A percentile compares a stretch with the other conserved stretches of the same genome.
Conservation (phyloP, 2,329 filamentous ascomycete species). For the Emergomyces africanus region DNA sequence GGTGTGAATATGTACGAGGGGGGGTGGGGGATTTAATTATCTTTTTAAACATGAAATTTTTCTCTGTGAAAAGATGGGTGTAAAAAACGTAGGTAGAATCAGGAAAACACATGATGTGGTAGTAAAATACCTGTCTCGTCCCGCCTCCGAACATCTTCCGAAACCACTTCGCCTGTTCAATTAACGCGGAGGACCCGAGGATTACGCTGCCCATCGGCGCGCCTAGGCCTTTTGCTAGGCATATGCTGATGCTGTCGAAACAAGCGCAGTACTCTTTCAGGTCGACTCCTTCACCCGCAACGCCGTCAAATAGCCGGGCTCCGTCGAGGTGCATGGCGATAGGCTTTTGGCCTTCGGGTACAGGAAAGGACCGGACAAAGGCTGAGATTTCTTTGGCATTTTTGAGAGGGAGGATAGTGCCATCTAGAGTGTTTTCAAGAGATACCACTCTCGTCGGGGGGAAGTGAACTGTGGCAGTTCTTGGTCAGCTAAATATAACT, state of each 20-base stretch:
- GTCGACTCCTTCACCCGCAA: conserved; percentile 13
- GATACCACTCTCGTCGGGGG: conserved; percentile 20
- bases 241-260: conserved; percentile 24
- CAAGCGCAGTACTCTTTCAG: conserved; percentile 19
- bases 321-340: conserved; percentile 22
- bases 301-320: conserved; percentile 20
- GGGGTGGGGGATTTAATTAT: neutral
- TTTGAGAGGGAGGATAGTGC: conserved; percentile 17
- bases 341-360: conserved; percentile 13
- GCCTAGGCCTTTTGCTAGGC: conserved; percentile 22
- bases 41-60: neutral
- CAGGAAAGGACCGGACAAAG: conserved; percentile 16
- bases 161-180: conserved; percentile 19
- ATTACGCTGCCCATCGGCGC: conserved; percentile 23
- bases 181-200: conserved; percentile 16
- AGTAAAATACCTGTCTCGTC: conserved; percentile 15
- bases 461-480: conserved; percentile 14
- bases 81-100: neutral
- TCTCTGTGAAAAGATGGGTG: neutral
- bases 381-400: conserved; percentile 19
- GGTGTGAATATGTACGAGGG: neutral
- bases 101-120: too few relatives aligned
- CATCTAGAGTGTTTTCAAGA: conserved; percentile 19
- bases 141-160: conserved; percentile 23
- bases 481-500: neutral